Base-by-base conservation (phyloP, 75 land plant species). In the Ceratopteris richardii region DNA sequence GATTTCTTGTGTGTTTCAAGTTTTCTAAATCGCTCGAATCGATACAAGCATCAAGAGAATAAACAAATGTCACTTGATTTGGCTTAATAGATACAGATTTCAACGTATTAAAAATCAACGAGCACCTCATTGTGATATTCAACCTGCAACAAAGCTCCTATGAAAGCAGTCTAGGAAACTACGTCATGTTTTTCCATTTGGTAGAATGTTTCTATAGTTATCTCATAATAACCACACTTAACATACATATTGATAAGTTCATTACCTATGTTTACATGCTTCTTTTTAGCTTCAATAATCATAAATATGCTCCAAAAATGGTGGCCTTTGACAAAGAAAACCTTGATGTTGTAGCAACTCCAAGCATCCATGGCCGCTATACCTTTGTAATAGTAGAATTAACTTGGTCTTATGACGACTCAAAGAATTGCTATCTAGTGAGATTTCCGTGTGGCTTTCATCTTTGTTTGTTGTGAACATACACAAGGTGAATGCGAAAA, bases 141-240 rank as follows among this genome's bases (percentile, higher is more conserved):
- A 10, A 36, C 18, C 56, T 29, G 52, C 0, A 20, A 23, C 29
- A 40, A 72, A 1, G 67, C 75, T 17, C 64, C 42, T 19, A 78
- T 60, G 64, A 78, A 48, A 28, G 80, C 64, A 40, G 64, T 75
- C 68, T 63, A 69, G 2, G 69, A 63, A 53, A 55, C 67, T 0
- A 51, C n/a, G 24, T 74, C 67, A 41, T 44, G 77, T 3, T 57
- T 43, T 0, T 3, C 11, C 7, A 67, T 57, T 13, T 44, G 63
- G 29, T 21, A 0, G 25, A 67, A 67, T 21, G 66, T 21, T 1
- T 33, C 40, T 20, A 54, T 24, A 1, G 69, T 61, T 31, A 16
- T 25, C 7, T 26, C 13, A 30, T 69, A 51, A n/a, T 57, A 46
- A 25, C 74, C 74, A 52, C 68, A 72, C 23, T 65, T 65, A 0